A percentile compares a stretch with the other conserved stretches of the same genome.
Conservation (phyloP, 2,329 filamentous ascomycete species). For the Colletotrichum sojae region DNA sequence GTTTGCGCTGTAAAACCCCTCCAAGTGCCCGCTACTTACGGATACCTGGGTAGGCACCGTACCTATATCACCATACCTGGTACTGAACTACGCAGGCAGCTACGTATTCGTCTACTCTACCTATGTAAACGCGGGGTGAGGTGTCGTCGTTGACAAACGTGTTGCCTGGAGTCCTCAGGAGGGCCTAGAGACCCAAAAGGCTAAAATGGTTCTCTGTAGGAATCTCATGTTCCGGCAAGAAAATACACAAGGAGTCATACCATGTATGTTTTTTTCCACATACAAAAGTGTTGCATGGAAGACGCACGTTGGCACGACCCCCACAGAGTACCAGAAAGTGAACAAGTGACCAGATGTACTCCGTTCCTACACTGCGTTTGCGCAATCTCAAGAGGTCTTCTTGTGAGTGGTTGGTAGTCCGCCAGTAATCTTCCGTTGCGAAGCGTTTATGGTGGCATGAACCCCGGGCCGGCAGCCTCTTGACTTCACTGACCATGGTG, state of each 20-base stretch:
- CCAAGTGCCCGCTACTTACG: neutral
- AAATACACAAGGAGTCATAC: too few species aligned
- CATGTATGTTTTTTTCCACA: too few species aligned
- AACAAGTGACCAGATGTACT: neutral
- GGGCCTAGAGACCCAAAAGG: too few species aligned
- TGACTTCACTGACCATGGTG: conserved; percentile 9
- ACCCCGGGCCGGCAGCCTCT: conserved; percentile 19
- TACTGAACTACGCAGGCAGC: neutral
- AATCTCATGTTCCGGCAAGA: too few species aligned
- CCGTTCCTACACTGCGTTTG: neutral
- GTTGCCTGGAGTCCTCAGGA: too few species aligned
- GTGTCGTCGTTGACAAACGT: too few species aligned
- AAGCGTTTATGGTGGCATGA: conserved; percentile 36
- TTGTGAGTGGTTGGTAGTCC: conserved; percentile 8
- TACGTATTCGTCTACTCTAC: neutral
- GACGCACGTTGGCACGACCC: conserved; percentile 1
- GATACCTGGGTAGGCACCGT: conserved; percentile 1
- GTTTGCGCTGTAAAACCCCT: conserved; percentile 4
- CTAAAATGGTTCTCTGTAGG: too few species aligned
- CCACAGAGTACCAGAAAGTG: conserved; percentile 8
- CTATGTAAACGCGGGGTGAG: too few species aligned
- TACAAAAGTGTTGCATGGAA: too few species aligned
- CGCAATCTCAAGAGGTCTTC: neutral
- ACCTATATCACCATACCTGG: neutral
- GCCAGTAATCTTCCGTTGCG: conserved; percentile 14